A percentile compares a stretch with the other conserved stretches of the same genome.
These are phyloP conservation scores for Hypoxylon sp. DNA, from an alignment of 2,329 filamentous ascomycete species.

Conservation along the genomic window DNA sequence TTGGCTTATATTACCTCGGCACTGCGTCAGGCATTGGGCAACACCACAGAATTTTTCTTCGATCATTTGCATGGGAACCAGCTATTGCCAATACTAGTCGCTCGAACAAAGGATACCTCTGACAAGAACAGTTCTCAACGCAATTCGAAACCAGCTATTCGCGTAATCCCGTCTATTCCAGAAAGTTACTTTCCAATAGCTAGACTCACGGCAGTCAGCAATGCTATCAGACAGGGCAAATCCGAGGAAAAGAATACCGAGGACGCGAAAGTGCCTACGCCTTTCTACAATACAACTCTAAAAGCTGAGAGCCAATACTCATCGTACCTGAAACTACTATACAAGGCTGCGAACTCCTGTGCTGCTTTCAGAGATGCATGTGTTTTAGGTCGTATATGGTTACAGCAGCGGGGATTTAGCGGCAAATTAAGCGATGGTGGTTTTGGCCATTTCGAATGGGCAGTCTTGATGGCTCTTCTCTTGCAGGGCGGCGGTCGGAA, in stretches of 20 bases:
- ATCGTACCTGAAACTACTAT: slow-evolving; percentile 81
- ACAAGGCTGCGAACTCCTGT: slow-evolving; percentile 78
- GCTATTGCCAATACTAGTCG: slow-evolving; percentile 77
- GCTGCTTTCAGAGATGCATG: slow-evolving; percentile 85
- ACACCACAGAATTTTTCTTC: slow-evolving; percentile 73
- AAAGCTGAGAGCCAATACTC: slow-evolving; percentile 82
- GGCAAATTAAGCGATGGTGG: slow-evolving; percentile 80
- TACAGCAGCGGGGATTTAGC: slow-evolving; percentile 87
- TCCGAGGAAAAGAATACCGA: slow-evolving; percentile 59
- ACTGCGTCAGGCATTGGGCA: slow-evolving; percentile 71
- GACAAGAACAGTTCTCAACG: slow-evolving; percentile 44
- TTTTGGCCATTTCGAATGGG: slow-evolving; percentile 95
- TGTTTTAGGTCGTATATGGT: slow-evolving; percentile 88
- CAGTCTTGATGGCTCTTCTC: slow-evolving; percentile 82
- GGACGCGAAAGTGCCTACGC: slow-evolving; percentile 69
- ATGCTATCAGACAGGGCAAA: slow-evolving; percentile 75
- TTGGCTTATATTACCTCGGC: slow-evolving; percentile 83
- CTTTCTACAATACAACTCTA: slow-evolving; percentile 91
- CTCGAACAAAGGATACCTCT: slow-evolving; percentile 57
- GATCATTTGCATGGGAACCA: slow-evolving; percentile 79
- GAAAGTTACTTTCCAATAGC: slow-evolving; percentile 77
- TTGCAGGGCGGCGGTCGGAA: slow-evolving; percentile 82
- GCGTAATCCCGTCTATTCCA: slow-evolving; percentile 82
- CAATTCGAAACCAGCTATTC: slow-evolving; percentile 67
- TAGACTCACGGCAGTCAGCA: slow-evolving; percentile 79